Evolutionary conservation across 2,329 filamentous ascomycete species (phyloP).

Genomic region (Phaeomoniella chlamydospora): DNA sequence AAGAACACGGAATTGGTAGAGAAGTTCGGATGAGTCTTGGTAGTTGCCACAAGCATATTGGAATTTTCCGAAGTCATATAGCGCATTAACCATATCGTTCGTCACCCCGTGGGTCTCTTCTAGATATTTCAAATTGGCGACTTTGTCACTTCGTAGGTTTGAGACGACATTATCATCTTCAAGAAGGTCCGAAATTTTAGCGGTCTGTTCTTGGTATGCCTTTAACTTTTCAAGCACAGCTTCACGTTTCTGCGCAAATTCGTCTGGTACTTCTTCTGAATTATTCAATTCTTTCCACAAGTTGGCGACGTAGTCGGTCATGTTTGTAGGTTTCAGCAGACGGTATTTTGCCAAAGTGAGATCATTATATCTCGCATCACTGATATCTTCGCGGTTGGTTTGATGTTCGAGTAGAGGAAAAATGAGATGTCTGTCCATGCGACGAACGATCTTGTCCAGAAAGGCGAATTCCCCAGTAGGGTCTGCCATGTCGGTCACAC

Average conservation of each 20-base stretch:
- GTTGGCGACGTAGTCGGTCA: slow-evolving; percentile 93
- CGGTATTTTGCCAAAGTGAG: slow-evolving; percentile 81
- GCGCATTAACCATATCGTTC: slow-evolving; percentile 84
- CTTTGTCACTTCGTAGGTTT: slow-evolving; percentile 89
- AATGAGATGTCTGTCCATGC: slow-evolving; percentile 90
- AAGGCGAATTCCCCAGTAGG: slow-evolving; percentile 59
- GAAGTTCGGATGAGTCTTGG: slow-evolving; percentile 71
- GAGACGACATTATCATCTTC: slow-evolving; percentile 80
- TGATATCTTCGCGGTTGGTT: slow-evolving; percentile 66
- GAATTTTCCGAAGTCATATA: slow-evolving; percentile 93
- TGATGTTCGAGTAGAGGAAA: slow-evolving; percentile 93
- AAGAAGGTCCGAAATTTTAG: slow-evolving; percentile 75
- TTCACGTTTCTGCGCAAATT: slow-evolving; percentile 81
- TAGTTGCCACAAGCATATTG: slow-evolving; percentile 98
- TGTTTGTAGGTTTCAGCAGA: slow-evolving; percentile 92
- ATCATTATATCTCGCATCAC: slow-evolving; percentile 45
- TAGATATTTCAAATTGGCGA: slow-evolving; percentile 93
- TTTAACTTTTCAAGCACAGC: slow-evolving; percentile 73
- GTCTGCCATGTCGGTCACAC: slow-evolving; percentile 26
- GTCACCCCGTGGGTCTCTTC: slow-evolving; percentile 96
- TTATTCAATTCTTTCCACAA: slow-evolving; percentile 82
- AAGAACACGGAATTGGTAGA: slow-evolving; percentile 95
- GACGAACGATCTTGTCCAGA: slow-evolving; percentile 74
- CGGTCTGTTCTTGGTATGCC: slow-evolving; percentile 72
- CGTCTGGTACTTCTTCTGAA: slow-evolving; percentile 60